Conservation (phyloP, 2,329 filamentous ascomycete genomes). For the Sporothrix phasma region DNA sequence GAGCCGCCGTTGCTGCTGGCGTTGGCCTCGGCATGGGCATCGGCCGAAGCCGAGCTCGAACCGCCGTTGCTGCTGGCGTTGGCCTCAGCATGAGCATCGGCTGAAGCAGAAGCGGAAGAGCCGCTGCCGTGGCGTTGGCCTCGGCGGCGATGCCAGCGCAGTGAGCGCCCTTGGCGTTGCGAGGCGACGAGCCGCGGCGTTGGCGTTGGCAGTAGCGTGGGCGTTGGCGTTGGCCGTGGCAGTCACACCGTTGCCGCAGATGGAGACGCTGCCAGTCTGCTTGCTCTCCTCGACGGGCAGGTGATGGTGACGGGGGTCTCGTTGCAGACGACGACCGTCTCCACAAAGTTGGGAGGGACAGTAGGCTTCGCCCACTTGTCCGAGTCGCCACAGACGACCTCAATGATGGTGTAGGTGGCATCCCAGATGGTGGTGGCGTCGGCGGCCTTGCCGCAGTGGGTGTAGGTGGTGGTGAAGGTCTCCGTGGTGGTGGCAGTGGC, state of each 20-base stretch:
- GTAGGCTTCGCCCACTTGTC: slow-evolving; percentile 32
- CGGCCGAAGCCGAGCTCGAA: too few species aligned
- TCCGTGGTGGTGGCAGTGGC: slow-evolving; percentile 21
- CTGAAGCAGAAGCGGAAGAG: too few species aligned
- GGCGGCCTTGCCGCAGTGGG: slow-evolving; percentile 29
- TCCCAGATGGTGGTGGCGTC: slow-evolving; percentile 30
- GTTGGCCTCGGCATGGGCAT: too few species aligned
- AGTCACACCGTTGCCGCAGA: slow-evolving; percentile 18
- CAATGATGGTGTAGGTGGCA: slow-evolving; percentile 33
- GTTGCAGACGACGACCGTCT: slow-evolving; percentile 18
- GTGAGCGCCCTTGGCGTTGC: too few species aligned
- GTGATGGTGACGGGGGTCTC: slow-evolving; percentile 13
- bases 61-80: too few species aligned
- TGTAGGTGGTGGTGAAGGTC: slow-evolving; percentile 31
- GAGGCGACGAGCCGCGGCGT: too few species aligned
- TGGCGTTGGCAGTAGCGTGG: slow-evolving; percentile 1
- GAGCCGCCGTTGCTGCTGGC: neutral
- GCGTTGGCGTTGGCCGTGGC: slow-evolving; percentile 11
- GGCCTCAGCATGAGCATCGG: too few species aligned
- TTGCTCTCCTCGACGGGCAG: slow-evolving; percentile 12
- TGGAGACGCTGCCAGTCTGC: slow-evolving; percentile 11
- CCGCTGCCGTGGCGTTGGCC: too few species aligned
- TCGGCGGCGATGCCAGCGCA: too few species aligned
- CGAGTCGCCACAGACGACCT: slow-evolving; percentile 32
- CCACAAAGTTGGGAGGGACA: slow-evolving; percentile 20